phyloP scores from a whole-genome alignment of 129 eudicot species.

The Flaveria trinervia region DNA sequence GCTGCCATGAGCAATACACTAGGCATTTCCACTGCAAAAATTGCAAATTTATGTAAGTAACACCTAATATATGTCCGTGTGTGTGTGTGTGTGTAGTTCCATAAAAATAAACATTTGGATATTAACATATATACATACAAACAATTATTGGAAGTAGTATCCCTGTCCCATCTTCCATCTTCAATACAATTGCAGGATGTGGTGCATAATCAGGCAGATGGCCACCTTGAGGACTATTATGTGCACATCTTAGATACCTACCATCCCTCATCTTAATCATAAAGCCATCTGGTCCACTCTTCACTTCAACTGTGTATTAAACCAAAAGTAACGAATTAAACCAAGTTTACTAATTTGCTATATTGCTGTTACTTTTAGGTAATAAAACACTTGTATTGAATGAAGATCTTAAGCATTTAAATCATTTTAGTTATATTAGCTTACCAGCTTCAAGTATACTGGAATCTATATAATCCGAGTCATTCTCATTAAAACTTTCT shows the following conservation, averaged over 20 bases:
- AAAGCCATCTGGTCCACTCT: conserved; percentile 37
- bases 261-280: conserved; percentile 48
- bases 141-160: conserved; percentile 86
- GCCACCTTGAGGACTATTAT: conserved; percentile 49
- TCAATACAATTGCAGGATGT: conserved; percentile 88
- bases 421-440: conserved; percentile 17
- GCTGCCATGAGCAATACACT: conserved; percentile 87
- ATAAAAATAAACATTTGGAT: background rate
- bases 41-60: conserved; percentile 3
- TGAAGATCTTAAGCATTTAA: background rate
- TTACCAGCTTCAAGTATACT: conserved; percentile 90
- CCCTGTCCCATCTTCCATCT: conserved; percentile 96
- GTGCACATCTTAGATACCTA: conserved; percentile 40
- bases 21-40: conserved; percentile 87
- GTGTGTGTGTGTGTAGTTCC: background rate
- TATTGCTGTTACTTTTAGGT: background rate
- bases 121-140: conserved; percentile 45
- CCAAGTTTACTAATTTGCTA: background rate
- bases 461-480: conserved; percentile 75
- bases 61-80: background rate
- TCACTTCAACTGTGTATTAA: conserved; percentile 34
- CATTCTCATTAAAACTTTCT: conserved; percentile 45
- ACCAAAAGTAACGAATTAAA: background rate
- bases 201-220: conserved; percentile 66
- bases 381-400: background rate